A percentile compares a stretch with the other conserved stretches of the same genome.
These are phyloP conservation scores for Ogataea populi-albae DNA, from an alignment of 805 yeast species.

Conservation along the genomic window DNA sequence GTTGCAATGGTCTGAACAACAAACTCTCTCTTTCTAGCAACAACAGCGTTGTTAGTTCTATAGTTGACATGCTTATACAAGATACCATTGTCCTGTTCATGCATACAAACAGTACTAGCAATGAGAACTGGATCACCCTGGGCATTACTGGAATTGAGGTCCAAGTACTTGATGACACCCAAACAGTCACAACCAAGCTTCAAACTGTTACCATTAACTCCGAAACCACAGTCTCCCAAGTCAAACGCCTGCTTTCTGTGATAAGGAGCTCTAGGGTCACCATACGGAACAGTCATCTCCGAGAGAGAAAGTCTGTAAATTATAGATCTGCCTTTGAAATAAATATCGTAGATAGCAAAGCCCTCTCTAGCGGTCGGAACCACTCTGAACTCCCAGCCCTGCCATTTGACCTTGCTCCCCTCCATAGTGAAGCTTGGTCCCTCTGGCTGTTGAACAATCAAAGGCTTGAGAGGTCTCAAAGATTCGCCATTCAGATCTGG, in stretches of 20 bases:
- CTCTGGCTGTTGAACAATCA: constrained; percentile 70
- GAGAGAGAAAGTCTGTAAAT: constrained; percentile 71
- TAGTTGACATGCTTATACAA: constrained; percentile 78
- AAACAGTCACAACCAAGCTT: constrained; percentile 79
- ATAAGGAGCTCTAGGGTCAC: constrained; percentile 79
- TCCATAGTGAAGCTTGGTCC: constrained; percentile 67
- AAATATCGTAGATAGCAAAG: constrained; percentile 67
- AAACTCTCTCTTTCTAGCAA: constrained; percentile 76
- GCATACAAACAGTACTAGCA: constrained; percentile 75
- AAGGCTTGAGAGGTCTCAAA: constrained; percentile 64
- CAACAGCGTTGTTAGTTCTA: constrained; percentile 66
- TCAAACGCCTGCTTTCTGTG: constrained; percentile 88
- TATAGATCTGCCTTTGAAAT: constrained; percentile 72
- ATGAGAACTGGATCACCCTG: constrained; percentile 60
- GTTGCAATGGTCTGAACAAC: constrained; percentile 80
- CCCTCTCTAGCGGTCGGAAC: constrained; percentile 76
- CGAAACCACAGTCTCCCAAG: constrained; percentile 83
- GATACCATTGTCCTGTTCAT: constrained; percentile 75
- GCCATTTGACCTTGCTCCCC: constrained; percentile 71
- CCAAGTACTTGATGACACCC: constrained; percentile 73
- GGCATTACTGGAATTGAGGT: constrained; percentile 51
- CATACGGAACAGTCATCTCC: constrained; percentile 88
- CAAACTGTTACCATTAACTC: constrained; percentile 66
- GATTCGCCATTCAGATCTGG: constrained; percentile 63
- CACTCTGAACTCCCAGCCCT: constrained; percentile 79